Percentiles rank a stretch among this genome's conserved stretches.
phyloP scores from a whole-genome alignment of 176 grass and related monocot genomes.

The Oryza rufipogon region DNA sequence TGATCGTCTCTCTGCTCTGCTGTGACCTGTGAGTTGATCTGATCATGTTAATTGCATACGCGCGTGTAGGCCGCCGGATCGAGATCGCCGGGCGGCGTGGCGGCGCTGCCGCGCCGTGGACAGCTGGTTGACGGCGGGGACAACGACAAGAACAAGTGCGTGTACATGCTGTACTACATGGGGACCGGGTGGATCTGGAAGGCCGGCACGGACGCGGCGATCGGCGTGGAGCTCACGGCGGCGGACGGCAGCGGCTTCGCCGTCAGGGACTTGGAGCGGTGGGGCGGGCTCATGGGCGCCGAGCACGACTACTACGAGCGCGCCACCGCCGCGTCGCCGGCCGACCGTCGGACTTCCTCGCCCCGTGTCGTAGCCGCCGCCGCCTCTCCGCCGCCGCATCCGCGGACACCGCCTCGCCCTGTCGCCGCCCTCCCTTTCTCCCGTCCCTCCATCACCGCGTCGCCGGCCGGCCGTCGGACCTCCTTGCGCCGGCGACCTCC shows the following conservation, averaged over 20 bases:
- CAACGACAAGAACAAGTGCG: constrained; percentile 2
- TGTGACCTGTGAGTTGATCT: neutral
- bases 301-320: neutral
- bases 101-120: neutral
- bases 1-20: neutral
- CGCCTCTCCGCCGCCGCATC: no score
- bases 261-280: neutral
- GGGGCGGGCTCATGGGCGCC: neutral
- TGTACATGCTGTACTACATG: constrained; percentile 35
- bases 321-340: no score
- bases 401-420: no score
- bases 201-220: constrained; percentile 39
- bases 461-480: no score
- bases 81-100: neutral
- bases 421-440: no score
- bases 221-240: neutral
- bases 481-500: no score
- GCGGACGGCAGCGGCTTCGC: neutral
- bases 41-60: neutral
- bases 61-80: neutral
- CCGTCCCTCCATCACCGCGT: no score
- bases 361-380: no score
- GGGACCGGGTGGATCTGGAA: constrained; percentile 42
- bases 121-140: no score
- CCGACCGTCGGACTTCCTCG: no score